Percentiles rank a stretch among this genome's conserved stretches.
Evolutionary conservation across 148 eudicot species (phyloP).

Genomic region (Chenopodium suecicum): DNA sequence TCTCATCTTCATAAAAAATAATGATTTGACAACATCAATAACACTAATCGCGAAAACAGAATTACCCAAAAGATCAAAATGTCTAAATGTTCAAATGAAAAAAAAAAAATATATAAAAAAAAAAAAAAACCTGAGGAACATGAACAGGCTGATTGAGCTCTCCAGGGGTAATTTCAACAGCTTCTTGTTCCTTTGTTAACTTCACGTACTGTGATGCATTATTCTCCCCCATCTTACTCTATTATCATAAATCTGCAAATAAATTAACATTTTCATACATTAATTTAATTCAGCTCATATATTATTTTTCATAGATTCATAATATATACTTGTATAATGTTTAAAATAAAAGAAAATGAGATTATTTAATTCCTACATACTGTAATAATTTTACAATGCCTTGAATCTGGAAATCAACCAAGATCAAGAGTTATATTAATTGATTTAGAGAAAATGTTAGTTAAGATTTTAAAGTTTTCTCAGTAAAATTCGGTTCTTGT

Average conservation of each 20-base stretch:
- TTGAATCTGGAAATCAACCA: background rate
- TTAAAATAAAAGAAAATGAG: background rate
- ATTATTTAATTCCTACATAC: background rate
- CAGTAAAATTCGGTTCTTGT: slow-evolving; percentile 16
- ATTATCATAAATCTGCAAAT: background rate
- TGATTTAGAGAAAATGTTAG: background rate
- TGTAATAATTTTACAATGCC: background rate
- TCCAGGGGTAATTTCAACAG: slow-evolving; percentile 58
- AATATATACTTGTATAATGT: background rate
- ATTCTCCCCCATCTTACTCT: slow-evolving; percentile 24
- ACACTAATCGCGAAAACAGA: no score
- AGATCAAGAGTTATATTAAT: background rate
- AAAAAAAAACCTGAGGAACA: slow-evolving; percentile 33
- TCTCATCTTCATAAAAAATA: no score
- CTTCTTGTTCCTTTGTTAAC: slow-evolving; percentile 42
- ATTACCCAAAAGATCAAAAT: slow-evolving; percentile 16
- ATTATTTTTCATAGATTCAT: background rate
- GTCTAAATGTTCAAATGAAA: no score
- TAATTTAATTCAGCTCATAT: background rate
- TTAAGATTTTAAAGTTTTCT: background rate
- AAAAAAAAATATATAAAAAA: no score
- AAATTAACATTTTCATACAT: background rate
- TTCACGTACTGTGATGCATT: slow-evolving; percentile 48
- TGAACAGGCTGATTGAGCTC: slow-evolving; percentile 75
- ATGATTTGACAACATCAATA: no score